Evolutionary conservation across 208 protist genomes (phyloP).

Genomic region (Wallacemonas sp.): DNA sequence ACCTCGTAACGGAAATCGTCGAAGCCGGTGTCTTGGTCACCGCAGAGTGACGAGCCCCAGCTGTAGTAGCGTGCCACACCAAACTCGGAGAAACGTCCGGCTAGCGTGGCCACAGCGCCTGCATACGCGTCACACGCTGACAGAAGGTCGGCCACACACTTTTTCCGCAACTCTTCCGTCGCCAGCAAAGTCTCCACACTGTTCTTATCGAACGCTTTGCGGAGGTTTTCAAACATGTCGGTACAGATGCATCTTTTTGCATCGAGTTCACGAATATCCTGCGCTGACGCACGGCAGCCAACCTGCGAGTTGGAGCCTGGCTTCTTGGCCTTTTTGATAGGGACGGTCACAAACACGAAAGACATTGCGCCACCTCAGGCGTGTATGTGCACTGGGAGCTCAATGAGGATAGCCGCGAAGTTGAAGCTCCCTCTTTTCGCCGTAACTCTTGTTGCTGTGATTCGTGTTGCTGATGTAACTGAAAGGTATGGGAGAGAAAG

Average conservation of each 20-base stretch:
- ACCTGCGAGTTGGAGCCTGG: slow-evolving; percentile 26
- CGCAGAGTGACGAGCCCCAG: slow-evolving; percentile 48
- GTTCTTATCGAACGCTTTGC: slow-evolving; percentile 22
- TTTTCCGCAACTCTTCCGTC: slow-evolving; percentile 26
- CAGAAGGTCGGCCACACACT: slow-evolving; percentile 25
- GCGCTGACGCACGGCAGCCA: slow-evolving; percentile 24
- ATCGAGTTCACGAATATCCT: slow-evolving; percentile 37
- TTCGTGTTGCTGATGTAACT: not conserved
- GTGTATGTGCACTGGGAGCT: too few relatives aligned
- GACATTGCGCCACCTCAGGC: too few relatives aligned
- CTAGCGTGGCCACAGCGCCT: slow-evolving; percentile 16
- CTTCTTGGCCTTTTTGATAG: slow-evolving; percentile 27
- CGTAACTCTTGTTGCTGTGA: not conserved
- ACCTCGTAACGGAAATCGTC: slow-evolving; percentile 80
- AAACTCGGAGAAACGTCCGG: slow-evolving; percentile 33
- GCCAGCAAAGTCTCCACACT: slow-evolving; percentile 10
- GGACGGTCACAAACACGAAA: slow-evolving; percentile 29
- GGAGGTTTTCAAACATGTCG: slow-evolving; percentile 28
- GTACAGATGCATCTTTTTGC: slow-evolving; percentile 31
- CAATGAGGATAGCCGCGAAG: too few relatives aligned
- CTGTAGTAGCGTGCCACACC: slow-evolving; percentile 43
- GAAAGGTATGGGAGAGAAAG: not conserved
- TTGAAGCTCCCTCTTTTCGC: too few relatives aligned
- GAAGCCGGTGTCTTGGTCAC: slow-evolving; percentile 36
- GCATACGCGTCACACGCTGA: slow-evolving; percentile 36